Base-by-base conservation (phyloP, 805 yeast genomes). In the Candida sonorensis region DNA sequence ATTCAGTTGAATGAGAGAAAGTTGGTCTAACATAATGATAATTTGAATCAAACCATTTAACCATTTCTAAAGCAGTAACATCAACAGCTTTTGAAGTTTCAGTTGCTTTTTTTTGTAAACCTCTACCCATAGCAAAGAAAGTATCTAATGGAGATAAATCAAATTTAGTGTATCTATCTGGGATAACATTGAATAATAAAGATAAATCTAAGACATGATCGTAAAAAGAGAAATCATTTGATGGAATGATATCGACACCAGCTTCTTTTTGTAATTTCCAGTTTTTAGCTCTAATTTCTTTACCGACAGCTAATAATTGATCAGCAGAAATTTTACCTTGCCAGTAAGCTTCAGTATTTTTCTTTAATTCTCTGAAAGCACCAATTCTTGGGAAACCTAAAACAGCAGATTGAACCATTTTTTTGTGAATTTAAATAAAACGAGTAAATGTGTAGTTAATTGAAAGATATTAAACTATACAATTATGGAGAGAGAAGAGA, bases 331-430 rank as follows among this genome's bases (percentile, higher is more conserved):
- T 80, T 73, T 88, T 90, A 63, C 97, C 97, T 51, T 76, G 64
- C 98, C 98, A 92, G 90, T 92, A 92, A 63, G 95, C 83, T 74
- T 92, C 98, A 53, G 98, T 92, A 67, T 86, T 85, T 72, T 92
- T 92, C 75, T 92, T 92, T 67, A 92, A 81, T 75, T 92, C 98
- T 79, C 98, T 92, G 75, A 87, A 87, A 56, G 96, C 92, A 60
- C 98, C 98, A 61, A 90, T 92, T 76, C 98, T 92, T 72, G 98
- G 98, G 92, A 92, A 92, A 67, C 98, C 98, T 70, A 92, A 78
- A 55, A 92, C 94, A 61, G 96, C 78, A 46, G 97, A 90, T 69
- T 81, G 81, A 68, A 90, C 97, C 97, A 90, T 90, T 57, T 33
- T 23, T 12, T 27, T 10, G n/a, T 12, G 10, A 12, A 26, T 21